A percentile compares a stretch with the other conserved stretches of the same genome.
phyloP scores from a whole-genome alignment of 805 yeast species.

The Tetrapisispora phaffii region DNA sequence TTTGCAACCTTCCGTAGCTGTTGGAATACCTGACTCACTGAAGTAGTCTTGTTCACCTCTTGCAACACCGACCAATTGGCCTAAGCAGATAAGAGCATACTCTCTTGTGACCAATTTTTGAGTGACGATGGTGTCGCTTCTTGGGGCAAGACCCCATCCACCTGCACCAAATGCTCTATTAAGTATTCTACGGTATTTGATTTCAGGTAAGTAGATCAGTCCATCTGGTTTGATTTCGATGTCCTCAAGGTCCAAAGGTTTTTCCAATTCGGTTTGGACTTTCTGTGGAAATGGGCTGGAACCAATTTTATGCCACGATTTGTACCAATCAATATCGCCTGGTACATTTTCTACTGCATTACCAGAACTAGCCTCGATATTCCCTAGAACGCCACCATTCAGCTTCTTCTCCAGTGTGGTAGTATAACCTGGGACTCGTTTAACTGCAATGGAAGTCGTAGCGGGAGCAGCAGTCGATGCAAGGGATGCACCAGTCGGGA shows the following conservation, averaged over 20 bases:
- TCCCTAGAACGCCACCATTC: constrained; percentile 7
- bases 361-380: not conserved
- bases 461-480: not conserved
- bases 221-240: constrained; percentile 96
- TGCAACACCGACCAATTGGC: constrained; percentile 81
- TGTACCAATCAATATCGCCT: constrained; percentile 58
- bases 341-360: not conserved
- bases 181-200: constrained; percentile 82
- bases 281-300: constrained; percentile 59
- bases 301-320: constrained; percentile 80
- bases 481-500: not conserved
- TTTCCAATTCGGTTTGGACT: constrained; percentile 49
- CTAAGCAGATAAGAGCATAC: constrained; percentile 78
- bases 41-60: constrained; percentile 95
- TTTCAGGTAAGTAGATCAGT: constrained; percentile 82
- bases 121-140: constrained; percentile 75
- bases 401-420: constrained; percentile 11
- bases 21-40: constrained; percentile 75
- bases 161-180: constrained; percentile 96
- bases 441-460: not conserved
- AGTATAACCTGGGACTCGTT: constrained; percentile 5
- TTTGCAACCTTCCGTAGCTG: constrained; percentile 95
- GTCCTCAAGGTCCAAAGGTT: constrained; percentile 57
- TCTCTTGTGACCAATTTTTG: constrained; percentile 74
- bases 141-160: constrained; percentile 95